These are phyloP conservation scores for Beauveria rudraprayagi DNA, from an alignment of 2,329 filamentous ascomycete genomes.

Conservation along the genomic window DNA sequence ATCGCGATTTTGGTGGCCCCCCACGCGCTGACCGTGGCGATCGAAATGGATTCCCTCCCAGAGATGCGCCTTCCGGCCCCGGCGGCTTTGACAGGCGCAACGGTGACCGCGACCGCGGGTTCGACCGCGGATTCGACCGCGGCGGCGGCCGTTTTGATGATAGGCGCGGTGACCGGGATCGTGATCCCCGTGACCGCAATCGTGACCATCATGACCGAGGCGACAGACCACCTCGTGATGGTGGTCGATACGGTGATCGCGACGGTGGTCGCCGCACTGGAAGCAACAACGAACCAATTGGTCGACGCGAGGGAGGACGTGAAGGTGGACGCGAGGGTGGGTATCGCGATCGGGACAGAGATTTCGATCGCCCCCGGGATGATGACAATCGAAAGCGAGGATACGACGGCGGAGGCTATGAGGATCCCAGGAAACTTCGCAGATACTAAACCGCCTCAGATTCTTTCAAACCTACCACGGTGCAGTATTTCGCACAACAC, in stretches of 20 bases:
- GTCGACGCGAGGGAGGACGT: slow-evolving; percentile 48
- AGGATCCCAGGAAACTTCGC: slow-evolving; percentile 64
- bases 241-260: slow-evolving; percentile 38
- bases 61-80: slow-evolving; percentile 54
- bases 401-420: slow-evolving; percentile 72
- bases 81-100: slow-evolving; percentile 39
- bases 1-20: slow-evolving; percentile 25
- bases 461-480: neutral
- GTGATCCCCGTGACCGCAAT: slow-evolving; percentile 30
- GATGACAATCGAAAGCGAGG: slow-evolving; percentile 58
- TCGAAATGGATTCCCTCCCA: slow-evolving; percentile 44
- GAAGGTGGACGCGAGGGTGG: slow-evolving; percentile 30
- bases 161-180: slow-evolving; percentile 37
- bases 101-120: slow-evolving; percentile 38
- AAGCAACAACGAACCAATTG: slow-evolving; percentile 79
- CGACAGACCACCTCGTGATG: slow-evolving; percentile 26
- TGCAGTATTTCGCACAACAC: neutral
- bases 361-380: slow-evolving; percentile 48
- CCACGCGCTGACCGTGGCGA: slow-evolving; percentile 24
- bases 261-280: slow-evolving; percentile 48
- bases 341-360: slow-evolving; percentile 38
- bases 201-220: slow-evolving; percentile 14
- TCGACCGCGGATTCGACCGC: slow-evolving; percentile 33
- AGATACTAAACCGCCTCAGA: slow-evolving; percentile 43
- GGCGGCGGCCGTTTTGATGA: slow-evolving; percentile 33